Evolutionary conservation across 2,329 filamentous ascomycete genomes (phyloP), one percentile per base, ranked within the genome.

Genomic region (Scopulariopsis brevicaulis): DNA sequence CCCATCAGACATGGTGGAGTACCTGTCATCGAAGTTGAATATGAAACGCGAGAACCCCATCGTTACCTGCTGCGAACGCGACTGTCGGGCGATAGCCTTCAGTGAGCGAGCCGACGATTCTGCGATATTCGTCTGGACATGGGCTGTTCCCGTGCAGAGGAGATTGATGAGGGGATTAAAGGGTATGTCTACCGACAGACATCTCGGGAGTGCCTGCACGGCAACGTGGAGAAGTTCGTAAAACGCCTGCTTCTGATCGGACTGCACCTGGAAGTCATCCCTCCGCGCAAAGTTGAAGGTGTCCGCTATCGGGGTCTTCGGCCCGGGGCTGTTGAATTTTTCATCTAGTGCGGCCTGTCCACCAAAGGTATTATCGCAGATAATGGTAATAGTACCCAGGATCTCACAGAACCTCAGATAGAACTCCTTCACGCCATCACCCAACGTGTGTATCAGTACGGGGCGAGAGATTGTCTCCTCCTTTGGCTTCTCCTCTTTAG

Each of bases 31-130:
- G 69, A 97, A 99, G 64, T 94, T 96, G 75, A 99, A 99, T 57
- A 99, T 99, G 71, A 97, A 99, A 28, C 92, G 82, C 43, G 94
- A 90, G 71, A 99, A 99, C 0, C 94, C 93, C 71, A 95, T 96
- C 0, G 92, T 96, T 3, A 99, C 94, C 69, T 94, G 89, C 64
- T 99, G 91, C 0, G 94, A 92, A 71, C 96, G 89, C 8, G 87
- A 89, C 66, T 99, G 94, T 35, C 89, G 82, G 12, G 95, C 94
- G 65, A 99, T 99, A 0, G 93, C 93, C 69, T 96, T 97, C 18
- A 99, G 73, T 1, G 94, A 96, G 64, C 92, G 88, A 3, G 91
- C 89, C 1, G 95, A 97, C 0, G 94, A 96, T 51, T 84, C 82
- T 1, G 94, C 95, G 68, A 99, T 96, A 59, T 94, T 92, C 40